Conservation (phyloP, 129 eudicot species). For the Tanacetum coccineum region DNA sequence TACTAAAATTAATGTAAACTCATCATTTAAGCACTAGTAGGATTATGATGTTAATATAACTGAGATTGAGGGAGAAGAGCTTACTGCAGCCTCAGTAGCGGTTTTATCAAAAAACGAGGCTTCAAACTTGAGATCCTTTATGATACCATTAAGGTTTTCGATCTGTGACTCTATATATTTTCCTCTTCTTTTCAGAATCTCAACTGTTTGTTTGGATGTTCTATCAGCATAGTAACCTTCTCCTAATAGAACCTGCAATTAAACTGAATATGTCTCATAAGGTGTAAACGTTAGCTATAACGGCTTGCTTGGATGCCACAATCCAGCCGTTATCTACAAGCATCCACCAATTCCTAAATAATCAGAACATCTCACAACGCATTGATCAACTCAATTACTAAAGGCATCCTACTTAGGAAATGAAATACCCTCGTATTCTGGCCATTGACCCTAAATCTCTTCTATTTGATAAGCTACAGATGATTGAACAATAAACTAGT, state of each 20-base stretch:
- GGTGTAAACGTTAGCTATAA: constrained; percentile 3
- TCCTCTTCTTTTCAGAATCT: constrained; percentile 88
- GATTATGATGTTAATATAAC: not conserved
- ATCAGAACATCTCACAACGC: too few species aligned
- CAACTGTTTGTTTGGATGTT: constrained; percentile 85
- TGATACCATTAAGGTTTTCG: constrained; percentile 63
- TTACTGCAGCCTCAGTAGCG: constrained; percentile 84
- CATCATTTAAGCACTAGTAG: not conserved
- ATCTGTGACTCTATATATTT: constrained; percentile 58
- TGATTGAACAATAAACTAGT: too few species aligned
- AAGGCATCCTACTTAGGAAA: too few species aligned
- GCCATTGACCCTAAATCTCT: too few species aligned
- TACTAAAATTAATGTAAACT: not conserved
- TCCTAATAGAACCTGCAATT: constrained; percentile 75
- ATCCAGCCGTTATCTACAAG: not conserved
- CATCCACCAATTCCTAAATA: too few species aligned
- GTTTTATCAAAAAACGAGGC: constrained; percentile 80
- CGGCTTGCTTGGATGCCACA: not conserved
- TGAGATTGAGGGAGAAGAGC: constrained; percentile 16
- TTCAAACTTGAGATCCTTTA: constrained; percentile 69
- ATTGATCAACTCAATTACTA: too few species aligned
- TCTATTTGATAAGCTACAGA: too few species aligned
- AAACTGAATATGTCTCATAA: constrained; percentile 16
- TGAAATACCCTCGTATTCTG: too few species aligned
- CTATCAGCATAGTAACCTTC: constrained; percentile 86